These are phyloP conservation scores for Carex arenaria DNA, from an alignment of 202 grass and related monocot species.

Conservation along the genomic window DNA sequence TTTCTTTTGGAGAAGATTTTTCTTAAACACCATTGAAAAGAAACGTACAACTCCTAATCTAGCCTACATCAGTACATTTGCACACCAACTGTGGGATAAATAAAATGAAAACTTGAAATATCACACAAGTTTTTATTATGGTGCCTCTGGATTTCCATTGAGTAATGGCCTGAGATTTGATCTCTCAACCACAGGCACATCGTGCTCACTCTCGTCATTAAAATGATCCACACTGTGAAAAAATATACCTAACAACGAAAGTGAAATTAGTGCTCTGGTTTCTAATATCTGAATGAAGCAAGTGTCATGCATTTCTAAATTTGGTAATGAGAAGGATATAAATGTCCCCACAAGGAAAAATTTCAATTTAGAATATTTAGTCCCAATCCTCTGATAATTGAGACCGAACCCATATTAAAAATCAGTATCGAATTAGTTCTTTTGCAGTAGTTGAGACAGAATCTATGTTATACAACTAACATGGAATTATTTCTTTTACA, in stretches of 20 bases:
- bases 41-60: not conserved
- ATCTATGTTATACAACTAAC: not conserved
- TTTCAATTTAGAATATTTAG: not conserved
- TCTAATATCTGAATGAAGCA: not conserved
- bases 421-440: not conserved
- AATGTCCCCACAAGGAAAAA: not conserved
- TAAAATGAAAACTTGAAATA: constrained; percentile 9
- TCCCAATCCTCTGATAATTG: not conserved
- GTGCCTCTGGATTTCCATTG: constrained; percentile 37
- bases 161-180: constrained; percentile 74
- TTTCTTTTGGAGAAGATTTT: not conserved
- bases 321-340: not conserved
- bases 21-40: not conserved
- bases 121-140: not conserved
- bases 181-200: constrained; percentile 36
- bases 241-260: constrained; percentile 64
- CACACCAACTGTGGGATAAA: not conserved
- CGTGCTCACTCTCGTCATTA: constrained; percentile 51
- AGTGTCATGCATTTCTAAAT: not conserved
- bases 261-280: not conserved
- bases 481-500: not conserved
- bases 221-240: constrained; percentile 71
- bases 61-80: not conserved
- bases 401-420: not conserved
- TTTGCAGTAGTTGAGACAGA: not conserved